These are phyloP conservation scores for Sporothrix pallida DNA, from an alignment of 2,329 filamentous ascomycete genomes.

Conservation along the genomic window DNA sequence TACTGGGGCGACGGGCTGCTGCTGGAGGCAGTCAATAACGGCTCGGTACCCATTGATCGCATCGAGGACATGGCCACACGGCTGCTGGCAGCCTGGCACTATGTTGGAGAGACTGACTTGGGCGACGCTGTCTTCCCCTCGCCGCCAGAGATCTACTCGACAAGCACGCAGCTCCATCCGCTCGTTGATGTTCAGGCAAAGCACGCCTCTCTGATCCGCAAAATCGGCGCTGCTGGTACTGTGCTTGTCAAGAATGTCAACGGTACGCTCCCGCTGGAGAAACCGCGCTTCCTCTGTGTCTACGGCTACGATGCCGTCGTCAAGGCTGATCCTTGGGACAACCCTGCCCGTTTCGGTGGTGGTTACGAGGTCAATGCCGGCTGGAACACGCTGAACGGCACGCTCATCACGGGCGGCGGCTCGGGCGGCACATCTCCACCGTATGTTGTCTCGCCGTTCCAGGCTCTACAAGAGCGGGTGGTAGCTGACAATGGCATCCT, in stretches of 20 bases:
- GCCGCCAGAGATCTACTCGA: constrained; percentile 51
- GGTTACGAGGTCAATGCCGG: constrained; percentile 52
- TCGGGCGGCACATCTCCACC: constrained; percentile 58
- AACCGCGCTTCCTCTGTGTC: constrained; percentile 60
- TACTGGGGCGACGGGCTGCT: constrained; percentile 68
- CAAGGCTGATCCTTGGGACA: constrained; percentile 53
- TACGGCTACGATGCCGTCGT: constrained; percentile 67
- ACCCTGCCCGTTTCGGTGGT: constrained; percentile 51
- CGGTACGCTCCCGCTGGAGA: constrained; percentile 56
- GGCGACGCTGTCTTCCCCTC: constrained; percentile 39
- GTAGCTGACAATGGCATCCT: constrained; percentile 61
- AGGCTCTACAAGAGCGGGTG: constrained; percentile 59
- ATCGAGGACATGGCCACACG: constrained; percentile 81
- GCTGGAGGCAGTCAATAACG: constrained; percentile 76
- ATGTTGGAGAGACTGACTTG: constrained; percentile 50
- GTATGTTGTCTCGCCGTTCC: constrained; percentile 57
- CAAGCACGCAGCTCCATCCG: constrained; percentile 62
- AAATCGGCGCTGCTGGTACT: constrained; percentile 62
- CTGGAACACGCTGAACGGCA: constrained; percentile 60
- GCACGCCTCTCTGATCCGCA: constrained; percentile 56
- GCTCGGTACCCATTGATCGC: constrained; percentile 71
- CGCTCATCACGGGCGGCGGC: constrained; percentile 58
- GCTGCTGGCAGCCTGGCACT: constrained; percentile 42
- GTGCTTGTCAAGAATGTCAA: constrained; percentile 69
- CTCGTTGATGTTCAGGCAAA: constrained; percentile 64